Base-by-base conservation (phyloP, 192 early-diverging fungal species). In the Coemansia sp. region DNA sequence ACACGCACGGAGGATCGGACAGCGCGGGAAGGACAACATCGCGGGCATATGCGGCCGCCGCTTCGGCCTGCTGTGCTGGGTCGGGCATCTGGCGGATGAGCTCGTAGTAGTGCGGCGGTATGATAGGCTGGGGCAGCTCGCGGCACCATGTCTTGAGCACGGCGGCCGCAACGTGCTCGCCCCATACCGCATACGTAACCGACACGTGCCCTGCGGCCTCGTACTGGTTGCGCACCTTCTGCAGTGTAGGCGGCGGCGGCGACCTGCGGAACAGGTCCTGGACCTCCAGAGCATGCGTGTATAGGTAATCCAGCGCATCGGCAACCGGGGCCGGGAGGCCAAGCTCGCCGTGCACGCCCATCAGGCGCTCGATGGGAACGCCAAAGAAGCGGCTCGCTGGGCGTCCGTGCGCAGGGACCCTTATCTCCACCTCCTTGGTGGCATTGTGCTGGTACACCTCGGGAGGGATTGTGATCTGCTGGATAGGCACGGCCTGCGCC, bases 211-310 rank as follows among this genome's bases (percentile, higher is more conserved):
- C 60, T 28, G 55, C 56, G 14, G 55, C 41, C 41, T 75, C 71
- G 49, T 75, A 75, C 51, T 61, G 60, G 21, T 32, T 63, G 38
- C 71, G 64, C 53, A 75, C 82, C 32, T 78, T 66, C 34, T 82
- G 78, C 40, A 96, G 64, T 30, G 82, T 79, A 30, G 70, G 58
- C 7, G 82, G 82, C 11, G 77, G 70, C 17, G 93, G 93, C n/a
- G 89, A 87, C 32, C 86, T 76, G 13, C 93, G 76, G 54, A 96
- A 96, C 16, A 96, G 56, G 14, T 91, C 93, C 54, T 90, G 87
- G 13, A 81, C 79, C 36, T 80, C 69, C 29, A 96, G 69, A 0
- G 89, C 90, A 31, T 86, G 48, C 5, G 64, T 52, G 35, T 77
- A 67, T 31, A 96, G 76, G 56, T 85, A 88, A 14, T 75, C 58